Base-by-base conservation (phyloP, 805 yeast species). In the Kurtzmaniella cleridarum region DNA sequence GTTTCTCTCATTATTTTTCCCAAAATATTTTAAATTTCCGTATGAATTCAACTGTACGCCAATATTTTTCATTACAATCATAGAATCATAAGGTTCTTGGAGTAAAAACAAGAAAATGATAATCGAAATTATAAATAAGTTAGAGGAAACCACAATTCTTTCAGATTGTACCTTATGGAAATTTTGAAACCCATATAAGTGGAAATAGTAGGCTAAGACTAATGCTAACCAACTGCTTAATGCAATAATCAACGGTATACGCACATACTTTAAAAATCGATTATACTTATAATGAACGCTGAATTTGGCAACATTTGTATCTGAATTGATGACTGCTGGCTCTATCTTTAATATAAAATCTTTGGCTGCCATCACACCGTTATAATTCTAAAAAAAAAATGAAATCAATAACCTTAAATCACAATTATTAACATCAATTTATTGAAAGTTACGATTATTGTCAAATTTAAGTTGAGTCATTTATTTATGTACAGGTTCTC, bases 11-110 rank as follows among this genome's bases (percentile, higher is more conserved):
- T 51, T 46, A 17, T 43, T 42, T 18, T 47, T 34, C n/a, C 27
- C 27, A 16, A 39, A 34, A 17, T 32, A 30, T 37, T 35, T 49
- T 48, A 63, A 60, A 8, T 48, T 38, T 8, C 60, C 54, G 12
- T 55, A 46, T 15, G 67, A 53, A 13, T 59, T 51, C 9, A 73
- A 45, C 42, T 77, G 80, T 3, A 77, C 46, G 0, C 81, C 82
- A 32, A 75, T 53, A 18, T 64, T 64, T 42, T 63, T 61, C 47
- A 74, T 64, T 1, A 71, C 66, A 28, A 64, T 54, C 36, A 75
- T 47, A 3, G 63, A 58, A 43, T 75, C 80, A 37, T 66, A 63
- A 11, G 69, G 58, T 26, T 59, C 59, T 41, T 62, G 65, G 39
- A 57, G 55, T 3, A 60, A 36, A 9, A 56, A 41, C 20, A 59